These are phyloP conservation scores for Cercospora zeina DNA, from an alignment of 2,329 filamentous ascomycete species.

Conservation along the genomic window DNA sequence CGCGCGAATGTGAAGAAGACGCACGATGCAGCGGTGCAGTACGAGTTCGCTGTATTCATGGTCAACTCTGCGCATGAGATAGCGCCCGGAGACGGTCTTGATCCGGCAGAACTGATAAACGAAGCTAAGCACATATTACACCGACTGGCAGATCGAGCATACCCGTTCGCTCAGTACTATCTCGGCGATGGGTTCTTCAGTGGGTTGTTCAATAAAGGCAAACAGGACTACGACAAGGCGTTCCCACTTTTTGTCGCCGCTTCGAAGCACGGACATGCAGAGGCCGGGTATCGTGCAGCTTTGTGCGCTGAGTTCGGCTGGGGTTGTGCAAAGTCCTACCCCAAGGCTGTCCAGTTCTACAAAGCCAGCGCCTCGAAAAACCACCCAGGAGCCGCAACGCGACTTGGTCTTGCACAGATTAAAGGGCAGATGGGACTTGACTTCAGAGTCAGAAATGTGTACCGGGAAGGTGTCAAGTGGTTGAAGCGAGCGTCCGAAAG, in stretches of 20 bases:
- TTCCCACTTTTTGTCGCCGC: constrained; percentile 92
- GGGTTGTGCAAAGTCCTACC: constrained; percentile 86
- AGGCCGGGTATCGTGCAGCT: constrained; percentile 89
- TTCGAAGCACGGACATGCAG: constrained; percentile 94
- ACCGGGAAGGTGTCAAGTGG: constrained; percentile 93
- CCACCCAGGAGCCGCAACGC: constrained; percentile 91
- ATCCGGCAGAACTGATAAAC: constrained; percentile 66
- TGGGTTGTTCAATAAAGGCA: constrained; percentile 91
- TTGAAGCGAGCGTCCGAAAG: constrained; percentile 88
- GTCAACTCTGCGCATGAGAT: constrained; percentile 84
- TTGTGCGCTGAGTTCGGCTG: constrained; percentile 98
- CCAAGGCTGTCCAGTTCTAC: constrained; percentile 92
- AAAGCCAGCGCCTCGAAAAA: constrained; percentile 87
- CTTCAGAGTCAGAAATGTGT: constrained; percentile 57
- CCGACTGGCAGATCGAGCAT: constrained; percentile 79
- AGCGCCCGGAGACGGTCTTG: constrained; percentile 44
- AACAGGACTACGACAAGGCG: constrained; percentile 85
- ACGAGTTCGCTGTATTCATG: constrained; percentile 94
- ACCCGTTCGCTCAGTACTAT: constrained; percentile 98
- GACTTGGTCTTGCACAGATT: constrained; percentile 86
- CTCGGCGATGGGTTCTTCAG: constrained; percentile 92
- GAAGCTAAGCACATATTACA: constrained; percentile 90
- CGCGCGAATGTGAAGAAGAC: constrained; percentile 96
- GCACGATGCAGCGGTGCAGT: constrained; percentile 83
- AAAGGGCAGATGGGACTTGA: constrained; percentile 77